A percentile compares a stretch with the other conserved stretches of the same genome.
phyloP scores from a whole-genome alignment of 2,329 filamentous ascomycete genomes.

The Fusarium hainanense region DNA sequence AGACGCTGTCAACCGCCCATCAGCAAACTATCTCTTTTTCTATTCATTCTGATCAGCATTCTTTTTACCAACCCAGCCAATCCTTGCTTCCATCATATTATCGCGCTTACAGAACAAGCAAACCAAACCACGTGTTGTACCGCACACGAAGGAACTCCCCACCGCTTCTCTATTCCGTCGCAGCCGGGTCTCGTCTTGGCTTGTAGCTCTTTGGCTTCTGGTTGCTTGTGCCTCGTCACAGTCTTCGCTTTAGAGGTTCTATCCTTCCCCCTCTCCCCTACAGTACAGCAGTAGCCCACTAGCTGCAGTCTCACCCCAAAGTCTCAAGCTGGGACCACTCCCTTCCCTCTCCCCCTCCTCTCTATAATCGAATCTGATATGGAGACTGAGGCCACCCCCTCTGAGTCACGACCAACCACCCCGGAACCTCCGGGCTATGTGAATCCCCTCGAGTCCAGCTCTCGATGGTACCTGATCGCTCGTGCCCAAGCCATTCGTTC shows the following conservation, averaged over 20 bases:
- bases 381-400: conserved; percentile 46
- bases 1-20: conserved; percentile 15
- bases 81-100: conserved; percentile 12
- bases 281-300: conserved; percentile 1
- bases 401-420: conserved; percentile 47
- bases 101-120: conserved; percentile 14
- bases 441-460: conserved; percentile 57
- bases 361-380: conserved; percentile 32
- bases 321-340: conserved; percentile 26
- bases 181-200: conserved; percentile 24
- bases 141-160: conserved; percentile 16
- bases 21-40: conserved; percentile 21
- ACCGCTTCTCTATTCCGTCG: conserved; percentile 31
- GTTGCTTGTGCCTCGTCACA: conserved; percentile 21
- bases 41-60: conserved; percentile 29
- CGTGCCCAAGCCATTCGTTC: conserved; percentile 58
- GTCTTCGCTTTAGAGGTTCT: background rate
- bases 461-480: conserved; percentile 57
- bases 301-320: conserved; percentile 25
- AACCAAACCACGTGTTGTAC: conserved; percentile 42
- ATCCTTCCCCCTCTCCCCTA: background rate
- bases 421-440: conserved; percentile 54
- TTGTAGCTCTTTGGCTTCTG: background rate
- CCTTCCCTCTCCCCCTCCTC: conserved; percentile 18
- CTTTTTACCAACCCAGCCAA: conserved; percentile 14